phyloP scores from a whole-genome alignment of 2,329 filamentous ascomycete species.

The Diaporthe vaccinii region DNA sequence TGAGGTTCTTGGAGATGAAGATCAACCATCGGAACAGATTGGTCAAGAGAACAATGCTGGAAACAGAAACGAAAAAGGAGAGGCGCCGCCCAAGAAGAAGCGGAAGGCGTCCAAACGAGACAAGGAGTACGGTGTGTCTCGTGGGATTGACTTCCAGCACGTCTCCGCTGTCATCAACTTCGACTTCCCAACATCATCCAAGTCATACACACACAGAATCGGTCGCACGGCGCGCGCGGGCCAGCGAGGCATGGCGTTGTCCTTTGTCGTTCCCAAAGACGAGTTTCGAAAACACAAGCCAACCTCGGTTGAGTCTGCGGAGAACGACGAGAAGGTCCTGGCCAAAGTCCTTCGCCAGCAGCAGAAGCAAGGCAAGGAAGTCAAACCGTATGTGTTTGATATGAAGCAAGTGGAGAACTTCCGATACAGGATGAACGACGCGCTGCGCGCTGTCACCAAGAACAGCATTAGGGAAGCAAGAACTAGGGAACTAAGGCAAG shows the following conservation, averaged over 20 bases:
- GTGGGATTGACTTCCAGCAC: constrained; percentile 97
- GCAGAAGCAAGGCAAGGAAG: constrained; percentile 80
- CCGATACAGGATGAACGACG: constrained; percentile 94
- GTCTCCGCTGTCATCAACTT: constrained; percentile 97
- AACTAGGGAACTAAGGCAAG: constrained; percentile 87
- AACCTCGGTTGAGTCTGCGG: constrained; percentile 80
- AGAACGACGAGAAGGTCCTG: constrained; percentile 88
- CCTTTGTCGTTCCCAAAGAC: constrained; percentile 88
- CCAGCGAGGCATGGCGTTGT: constrained; percentile 94
- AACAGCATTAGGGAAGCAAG: constrained; percentile 92
- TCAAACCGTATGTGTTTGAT: constrained; percentile 94
- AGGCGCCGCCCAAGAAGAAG: constrained; percentile 72
- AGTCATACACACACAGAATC: constrained; percentile 97
- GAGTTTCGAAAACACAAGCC: constrained; percentile 91
- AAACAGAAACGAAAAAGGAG: constrained; percentile 38
- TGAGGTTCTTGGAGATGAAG: constrained; percentile 81
- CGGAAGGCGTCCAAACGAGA: constrained; percentile 76
- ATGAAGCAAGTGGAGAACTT: constrained; percentile 95
- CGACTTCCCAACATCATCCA: constrained; percentile 88
- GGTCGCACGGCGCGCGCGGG: constrained; percentile 93
- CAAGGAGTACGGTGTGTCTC: constrained; percentile 93
- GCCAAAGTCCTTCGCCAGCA: constrained; percentile 85
- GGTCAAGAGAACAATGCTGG: constrained; percentile 39
- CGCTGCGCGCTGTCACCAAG: constrained; percentile 88
- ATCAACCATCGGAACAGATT: constrained; percentile 51